A percentile compares a stretch with the other conserved stretches of the same genome.
Conservation (phyloP, 331 rosid species). For the Rhamnella rubrinervis region DNA sequence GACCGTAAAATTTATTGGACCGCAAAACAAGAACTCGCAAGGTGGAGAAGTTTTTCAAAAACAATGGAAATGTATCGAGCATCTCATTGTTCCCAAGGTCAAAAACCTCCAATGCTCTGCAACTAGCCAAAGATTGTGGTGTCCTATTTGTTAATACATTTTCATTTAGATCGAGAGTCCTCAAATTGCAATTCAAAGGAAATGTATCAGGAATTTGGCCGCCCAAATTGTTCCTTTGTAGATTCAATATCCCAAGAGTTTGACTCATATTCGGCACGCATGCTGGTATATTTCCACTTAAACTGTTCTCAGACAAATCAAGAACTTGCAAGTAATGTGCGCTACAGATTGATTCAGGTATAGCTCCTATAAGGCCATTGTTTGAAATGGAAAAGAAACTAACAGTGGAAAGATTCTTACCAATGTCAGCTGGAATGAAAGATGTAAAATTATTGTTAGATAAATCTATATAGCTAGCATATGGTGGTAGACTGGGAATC, state of each 20-base stretch:
- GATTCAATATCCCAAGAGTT: constrained; percentile 36
- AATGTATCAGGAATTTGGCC: constrained; percentile 37
- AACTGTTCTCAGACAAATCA: constrained; percentile 10
- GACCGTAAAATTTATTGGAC: constrained; percentile 38
- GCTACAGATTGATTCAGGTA: neutral
- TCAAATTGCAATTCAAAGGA: constrained; percentile 29
- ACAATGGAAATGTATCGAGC: constrained; percentile 40
- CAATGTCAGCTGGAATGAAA: neutral
- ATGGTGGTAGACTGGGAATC: too few species aligned
- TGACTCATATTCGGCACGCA: constrained; percentile 27
- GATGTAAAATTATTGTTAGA: constrained; percentile 26
- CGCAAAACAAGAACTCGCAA: constrained; percentile 50
- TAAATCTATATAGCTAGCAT: constrained; percentile 4
- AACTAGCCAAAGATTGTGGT: constrained; percentile 46
- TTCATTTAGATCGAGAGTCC: constrained; percentile 42
- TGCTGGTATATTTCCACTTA: constrained; percentile 41
- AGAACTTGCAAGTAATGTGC: neutral
- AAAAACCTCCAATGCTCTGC: constrained; percentile 36
- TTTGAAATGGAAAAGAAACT: neutral
- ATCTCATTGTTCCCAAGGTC: constrained; percentile 41
- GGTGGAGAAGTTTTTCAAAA: constrained; percentile 36
- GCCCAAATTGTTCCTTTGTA: constrained; percentile 29
- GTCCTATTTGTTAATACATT: constrained; percentile 35
- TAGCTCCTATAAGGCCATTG: constrained; percentile 16
- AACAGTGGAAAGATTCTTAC: neutral